Evolutionary conservation across 208 protist genomes (phyloP).

Genomic region (Leishmania braziliensis): DNA sequence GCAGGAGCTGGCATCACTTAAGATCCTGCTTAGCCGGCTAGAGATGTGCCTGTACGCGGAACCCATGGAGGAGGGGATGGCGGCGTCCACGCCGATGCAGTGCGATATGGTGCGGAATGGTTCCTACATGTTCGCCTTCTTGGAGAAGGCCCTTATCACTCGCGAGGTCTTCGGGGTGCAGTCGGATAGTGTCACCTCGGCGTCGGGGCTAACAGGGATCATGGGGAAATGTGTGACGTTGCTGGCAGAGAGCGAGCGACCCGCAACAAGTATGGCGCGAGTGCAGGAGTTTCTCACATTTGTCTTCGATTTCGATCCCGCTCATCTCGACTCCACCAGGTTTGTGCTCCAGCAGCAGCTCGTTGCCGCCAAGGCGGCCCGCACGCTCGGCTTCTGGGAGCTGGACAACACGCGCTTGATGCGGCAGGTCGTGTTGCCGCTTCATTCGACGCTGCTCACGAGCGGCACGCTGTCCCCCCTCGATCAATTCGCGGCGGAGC

Average conservation of each 20-base stretch:
- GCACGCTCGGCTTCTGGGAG: constrained; percentile 92
- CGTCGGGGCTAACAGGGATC: constrained; percentile 51
- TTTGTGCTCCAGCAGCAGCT: constrained; percentile 70
- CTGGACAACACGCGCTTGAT: constrained; percentile 88
- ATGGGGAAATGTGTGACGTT: constrained; percentile 71
- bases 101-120: constrained; percentile 68
- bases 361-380: constrained; percentile 12
- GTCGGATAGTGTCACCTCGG: constrained; percentile 23
- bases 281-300: constrained; percentile 77
- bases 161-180: constrained; percentile 56
- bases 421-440: constrained; percentile 41
- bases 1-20: constrained; percentile 76
- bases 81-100: background rate
- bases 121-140: constrained; percentile 65
- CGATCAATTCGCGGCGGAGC: constrained; percentile 91
- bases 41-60: constrained; percentile 55
- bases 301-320: constrained; percentile 53
- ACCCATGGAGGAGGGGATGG: constrained; percentile 17
- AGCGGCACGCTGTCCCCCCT: constrained; percentile 97
- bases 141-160: constrained; percentile 77
- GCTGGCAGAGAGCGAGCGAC: constrained; percentile 61
- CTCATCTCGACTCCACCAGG: constrained; percentile 37
- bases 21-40: constrained; percentile 66
- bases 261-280: constrained; percentile 54
- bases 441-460: constrained; percentile 91